Evolutionary conservation across 192 early-diverging fungal genomes (phyloP), one percentile per base, ranked within the genome.

Genomic region (Geranomyces michiganensis): DNA sequence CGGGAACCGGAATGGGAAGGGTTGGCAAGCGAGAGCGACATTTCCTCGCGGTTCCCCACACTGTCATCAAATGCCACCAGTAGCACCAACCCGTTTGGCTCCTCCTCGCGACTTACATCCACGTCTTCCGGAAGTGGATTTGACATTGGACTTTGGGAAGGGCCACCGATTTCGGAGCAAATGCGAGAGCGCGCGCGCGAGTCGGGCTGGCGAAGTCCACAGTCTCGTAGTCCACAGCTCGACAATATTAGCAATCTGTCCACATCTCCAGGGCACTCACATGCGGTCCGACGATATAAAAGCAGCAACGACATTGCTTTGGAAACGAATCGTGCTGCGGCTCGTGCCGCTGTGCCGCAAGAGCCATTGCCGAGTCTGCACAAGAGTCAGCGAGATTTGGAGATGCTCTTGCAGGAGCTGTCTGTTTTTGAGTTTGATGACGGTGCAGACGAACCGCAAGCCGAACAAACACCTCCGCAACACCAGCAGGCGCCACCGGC

Each of bases 361-460:
- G 21, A 26, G 29, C 27, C 61, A n/a, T 62, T 29, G 21, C 26
- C 64, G 17, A 21, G 66, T 15, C 33, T 68, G 19, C 66, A 68
- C 13, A 49, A 49, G 27, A 49, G 45, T 7, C 66, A 68, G 32
- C 47, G 47, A 29, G 47, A 68, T 68, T 36, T 68, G 15, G 29
- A 68, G 47, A 21, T 31, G 66, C 36, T 68, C 24, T 22, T 68
- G 29, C 47, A 55, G 15, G 45, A 68, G 46, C 51, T 68, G 46
- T 24, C 24, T 14, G 47, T 9, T 5, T 68, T 49, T 41, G 36
- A 22, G 9, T 68, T 68, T 56, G 66, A 68, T 19, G 27, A 29
- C 5, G 66, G 51, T 17, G 26, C 7, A 0, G 46, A 68, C 13
- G 26, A 31, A 29, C 14, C 30, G 60, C 3, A 21, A 27, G 22